Evolutionary conservation across 768 basidiomycete genomes (phyloP), one percentile per base, ranked within the genome.

Genomic region (Epithele typhae): DNA sequence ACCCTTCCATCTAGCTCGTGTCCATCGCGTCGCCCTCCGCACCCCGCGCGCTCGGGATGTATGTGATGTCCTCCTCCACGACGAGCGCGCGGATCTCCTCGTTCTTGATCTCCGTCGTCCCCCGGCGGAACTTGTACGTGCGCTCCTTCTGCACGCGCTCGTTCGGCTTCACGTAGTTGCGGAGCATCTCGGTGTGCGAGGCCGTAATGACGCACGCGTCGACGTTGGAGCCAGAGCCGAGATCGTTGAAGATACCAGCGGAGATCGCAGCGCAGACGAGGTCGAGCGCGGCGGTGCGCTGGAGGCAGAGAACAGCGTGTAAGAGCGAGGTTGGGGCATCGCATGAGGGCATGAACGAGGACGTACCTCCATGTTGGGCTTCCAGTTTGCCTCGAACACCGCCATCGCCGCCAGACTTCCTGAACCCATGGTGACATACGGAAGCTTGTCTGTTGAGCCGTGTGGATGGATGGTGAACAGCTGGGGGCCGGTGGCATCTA

Each of bases 341-440:
- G 27, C 8, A 14, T 14, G 8, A 7, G 8, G 14, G 27, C 8
- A 30, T 7, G 7, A 30, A 30, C 27, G 27, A 30, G 27, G 2
- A 68, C 80, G 39, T 37, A 92, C 92, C 64, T 81, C 75, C 81
- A 99, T 79, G 63, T 87, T 72, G 24, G 88, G 73, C 60, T 71
- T 76, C 93, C 92, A 99, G 17, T 73, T 64, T 43, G 77, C 82
- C 66, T 99, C 96, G 54, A 99, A 98, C 11, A 98, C 87, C 9
- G 94, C 94, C 96, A 99, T 99, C 15, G 96, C 96, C 2, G 96
- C 96, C 43, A 97, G 72, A 59, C 83, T 87, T 50, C 96, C 96
- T 2, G 90, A 93, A 25, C 96, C 96, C 95, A 98, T 97, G 1
- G 96, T 97, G 30, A 99, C 95, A 59, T 94, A 99, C 0, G 96